Conservation (phyloP, 345 rosid species). For the Acer saccharum region DNA sequence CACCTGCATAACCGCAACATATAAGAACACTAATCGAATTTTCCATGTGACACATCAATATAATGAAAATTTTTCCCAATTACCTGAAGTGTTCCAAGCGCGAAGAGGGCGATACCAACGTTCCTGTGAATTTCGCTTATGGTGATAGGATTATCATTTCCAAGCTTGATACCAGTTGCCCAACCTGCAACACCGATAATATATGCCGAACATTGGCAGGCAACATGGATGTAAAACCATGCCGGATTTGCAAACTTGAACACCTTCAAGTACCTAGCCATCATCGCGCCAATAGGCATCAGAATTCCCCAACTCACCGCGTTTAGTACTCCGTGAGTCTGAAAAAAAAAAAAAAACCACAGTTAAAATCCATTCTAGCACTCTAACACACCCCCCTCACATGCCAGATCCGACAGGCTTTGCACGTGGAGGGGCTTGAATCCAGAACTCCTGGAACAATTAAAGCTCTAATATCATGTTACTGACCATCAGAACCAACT, state of each 20-base stretch:
- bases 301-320: slow-evolving; percentile 88
- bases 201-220: slow-evolving; percentile 76
- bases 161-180: slow-evolving; percentile 83
- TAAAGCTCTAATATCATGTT: no score
- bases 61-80: neutral
- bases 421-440: no score
- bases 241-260: slow-evolving; percentile 74
- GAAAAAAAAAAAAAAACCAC: slow-evolving; percentile 16
- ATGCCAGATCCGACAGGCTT: no score
- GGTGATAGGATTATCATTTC: slow-evolving; percentile 49
- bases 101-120: slow-evolving; percentile 71
- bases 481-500: no score
- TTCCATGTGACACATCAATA: neutral
- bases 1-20: slow-evolving; percentile 27
- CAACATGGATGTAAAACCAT: slow-evolving; percentile 85
- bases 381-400: no score
- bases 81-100: slow-evolving; percentile 83
- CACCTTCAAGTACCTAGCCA: slow-evolving; percentile 84
- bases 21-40: no score
- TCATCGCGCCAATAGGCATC: slow-evolving; percentile 75
- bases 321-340: slow-evolving; percentile 85
- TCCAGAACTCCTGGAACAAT: no score
- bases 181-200: slow-evolving; percentile 79
- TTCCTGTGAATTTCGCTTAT: slow-evolving; percentile 53
- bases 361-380: neutral